phyloP scores from a whole-genome alignment of 805 yeast genomes.

The Lipomyces lipofer region DNA sequence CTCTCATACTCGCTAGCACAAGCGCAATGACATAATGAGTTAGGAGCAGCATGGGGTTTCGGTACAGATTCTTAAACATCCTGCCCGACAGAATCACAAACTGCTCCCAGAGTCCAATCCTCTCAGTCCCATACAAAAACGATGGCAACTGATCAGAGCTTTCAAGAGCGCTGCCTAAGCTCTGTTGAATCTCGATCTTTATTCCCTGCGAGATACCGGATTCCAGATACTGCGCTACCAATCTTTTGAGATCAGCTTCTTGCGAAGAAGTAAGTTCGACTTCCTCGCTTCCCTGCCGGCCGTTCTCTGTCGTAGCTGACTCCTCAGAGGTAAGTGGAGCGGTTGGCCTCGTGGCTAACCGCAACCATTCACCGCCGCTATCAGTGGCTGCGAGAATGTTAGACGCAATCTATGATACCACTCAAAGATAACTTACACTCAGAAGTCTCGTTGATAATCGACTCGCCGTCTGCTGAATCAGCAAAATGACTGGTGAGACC shows the following conservation, averaged over 20 bases:
- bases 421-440: too few species aligned
- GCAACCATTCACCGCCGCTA: conserved; percentile 21
- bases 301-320: too few species aligned
- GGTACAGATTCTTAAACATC: conserved; percentile 86
- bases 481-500: conserved; percentile 1
- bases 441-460: neutral
- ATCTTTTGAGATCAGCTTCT: conserved; percentile 32
- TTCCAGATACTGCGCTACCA: conserved; percentile 37
- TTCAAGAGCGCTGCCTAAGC: conserved; percentile 12
- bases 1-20: conserved; percentile 57
- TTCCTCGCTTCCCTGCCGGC: too few species aligned
- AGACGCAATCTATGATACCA: too few species aligned
- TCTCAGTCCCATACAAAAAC: conserved; percentile 36
- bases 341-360: conserved; percentile 9
- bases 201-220: conserved; percentile 35
- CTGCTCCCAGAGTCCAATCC: conserved; percentile 66
- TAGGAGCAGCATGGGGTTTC: conserved; percentile 85
- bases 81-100: conserved; percentile 74
- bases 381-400: neutral
- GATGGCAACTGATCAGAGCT: conserved; percentile 17
- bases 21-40: conserved; percentile 81
- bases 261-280: too few species aligned
- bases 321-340: neutral
- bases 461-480: neutral
- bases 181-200: conserved; percentile 34